These are phyloP conservation scores for Haberlea rhodopensis DNA, from an alignment of 257 asterid genomes.

Conservation along the genomic window DNA sequence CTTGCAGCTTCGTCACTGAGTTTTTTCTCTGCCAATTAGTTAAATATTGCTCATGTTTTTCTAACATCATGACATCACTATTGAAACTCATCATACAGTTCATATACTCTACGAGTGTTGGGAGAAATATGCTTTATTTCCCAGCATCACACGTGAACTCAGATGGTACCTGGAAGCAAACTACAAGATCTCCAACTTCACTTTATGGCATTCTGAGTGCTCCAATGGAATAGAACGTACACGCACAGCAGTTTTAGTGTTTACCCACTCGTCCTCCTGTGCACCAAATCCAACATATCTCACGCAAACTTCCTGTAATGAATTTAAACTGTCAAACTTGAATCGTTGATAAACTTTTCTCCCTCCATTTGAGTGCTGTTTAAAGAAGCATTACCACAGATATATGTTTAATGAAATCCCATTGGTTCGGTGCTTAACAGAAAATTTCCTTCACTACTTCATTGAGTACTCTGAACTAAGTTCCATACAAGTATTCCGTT, in stretches of 20 bases:
- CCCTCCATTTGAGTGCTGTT: neutral
- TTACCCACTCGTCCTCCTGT: conserved; percentile 88
- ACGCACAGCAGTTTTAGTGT: conserved; percentile 53
- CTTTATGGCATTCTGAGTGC: conserved; percentile 62
- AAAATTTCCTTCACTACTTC: neutral
- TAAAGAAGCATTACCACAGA: neutral
- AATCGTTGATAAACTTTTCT: neutral
- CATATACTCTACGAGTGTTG: too few relatives aligned
- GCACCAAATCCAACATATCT: conserved; percentile 75
- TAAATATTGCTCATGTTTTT: too few relatives aligned
- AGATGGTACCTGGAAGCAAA: conserved; percentile 78
- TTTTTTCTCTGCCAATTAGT: too few relatives aligned
- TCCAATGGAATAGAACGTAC: conserved; percentile 74
- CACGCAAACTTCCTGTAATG: conserved; percentile 71
- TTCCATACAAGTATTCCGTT: conserved; percentile 5
- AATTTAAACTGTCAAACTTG: conserved; percentile 24
- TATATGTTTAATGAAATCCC: neutral
- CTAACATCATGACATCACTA: too few relatives aligned
- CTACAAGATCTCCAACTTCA: conserved; percentile 70
- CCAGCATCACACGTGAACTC: too few relatives aligned
- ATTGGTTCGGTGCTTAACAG: neutral
- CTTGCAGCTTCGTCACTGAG: too few relatives aligned
- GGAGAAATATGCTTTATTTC: too few relatives aligned
- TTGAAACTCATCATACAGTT: too few relatives aligned
- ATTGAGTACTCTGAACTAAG: conserved; percentile 1